Base-by-base conservation (phyloP, 2,329 filamentous ascomycete species). In the Colletotrichum trifolii region DNA sequence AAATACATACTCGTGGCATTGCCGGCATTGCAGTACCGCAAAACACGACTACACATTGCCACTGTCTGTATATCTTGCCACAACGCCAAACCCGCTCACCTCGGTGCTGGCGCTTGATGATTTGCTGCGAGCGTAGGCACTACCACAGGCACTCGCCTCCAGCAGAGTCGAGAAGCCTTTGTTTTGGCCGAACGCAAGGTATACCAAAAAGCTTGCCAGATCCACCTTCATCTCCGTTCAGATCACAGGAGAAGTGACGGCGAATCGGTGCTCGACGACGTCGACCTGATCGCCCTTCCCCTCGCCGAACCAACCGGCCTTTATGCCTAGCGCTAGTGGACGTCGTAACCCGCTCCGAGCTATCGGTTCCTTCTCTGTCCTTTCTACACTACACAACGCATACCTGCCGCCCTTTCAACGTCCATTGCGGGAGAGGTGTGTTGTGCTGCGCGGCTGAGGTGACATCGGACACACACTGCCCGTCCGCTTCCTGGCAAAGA, bases 261-360 rank as follows among this genome's bases (percentile, higher is more conserved):
- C 34, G 39, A 40, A 40, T 54, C 43, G n/a, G 54, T 13, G 42
- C 8, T 17, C 48, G 17, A 43, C 8, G 25, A 38, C n/a, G 48
- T 59, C 47, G 36, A 36, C 15, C 43, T 60, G 55, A 43, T 55
- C 60, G 60, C 55, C 54, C 35, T 61, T 25, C 15, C 34, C 42
- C 36, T 60, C 60, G 43, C 55, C 48, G 43, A 45, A 35, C 54
- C 34, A 46, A 13, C 8, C 39, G 15, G 38, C 38, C 46, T 8
- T 8, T 15, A 12, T 46, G 48, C 33, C 36, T 64, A 48, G 34
- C 60, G 42, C 55, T 34, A 60, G 43, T 43, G 13, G 49, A 49
- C 49, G 49, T 64, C 33, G 60, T 15, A 64, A 54, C 55, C 60
- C 55, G 55, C 43, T 60, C 60, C 35, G 34, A 40, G 47, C 6